Conservation (phyloP, 2,329 filamentous ascomycete species). For the Verticillium longisporum region DNA sequence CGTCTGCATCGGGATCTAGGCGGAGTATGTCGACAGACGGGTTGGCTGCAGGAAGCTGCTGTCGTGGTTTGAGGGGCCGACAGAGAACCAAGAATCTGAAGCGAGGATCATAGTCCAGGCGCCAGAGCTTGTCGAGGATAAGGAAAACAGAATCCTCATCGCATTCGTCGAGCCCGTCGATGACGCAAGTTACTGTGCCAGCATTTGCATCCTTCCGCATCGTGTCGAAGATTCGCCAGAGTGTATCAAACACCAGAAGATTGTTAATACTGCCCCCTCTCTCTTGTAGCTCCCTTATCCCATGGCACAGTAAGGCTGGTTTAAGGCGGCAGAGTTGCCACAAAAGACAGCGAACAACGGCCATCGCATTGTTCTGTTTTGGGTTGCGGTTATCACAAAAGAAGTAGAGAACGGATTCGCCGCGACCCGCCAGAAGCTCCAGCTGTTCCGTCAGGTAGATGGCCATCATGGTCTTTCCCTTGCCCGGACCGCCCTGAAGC, state of each 20-base stretch:
- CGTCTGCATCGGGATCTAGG: too few relatives aligned
- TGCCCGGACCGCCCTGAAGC: not conserved
- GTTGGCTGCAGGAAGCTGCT: too few relatives aligned
- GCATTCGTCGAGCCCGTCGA: conserved; percentile 11
- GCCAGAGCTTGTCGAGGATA: not conserved
- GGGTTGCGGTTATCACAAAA: not conserved
- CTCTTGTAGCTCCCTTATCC: too few relatives aligned
- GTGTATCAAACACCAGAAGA: not conserved
- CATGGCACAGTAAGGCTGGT: not conserved
- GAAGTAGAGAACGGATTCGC: not conserved
- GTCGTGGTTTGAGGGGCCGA: too few relatives aligned
- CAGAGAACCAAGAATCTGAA: too few relatives aligned
- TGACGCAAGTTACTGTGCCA: conserved; percentile 7
- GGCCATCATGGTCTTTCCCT: not conserved
- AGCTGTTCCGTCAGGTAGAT: not conserved
- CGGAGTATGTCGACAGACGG: too few relatives aligned
- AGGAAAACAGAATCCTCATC: not conserved
- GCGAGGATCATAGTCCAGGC: not conserved
- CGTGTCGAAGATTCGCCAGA: not conserved
- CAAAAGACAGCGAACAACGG: not conserved
- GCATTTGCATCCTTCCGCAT: not conserved
- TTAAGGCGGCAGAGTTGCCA: not conserved
- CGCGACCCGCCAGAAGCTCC: not conserved
- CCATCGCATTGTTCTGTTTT: not conserved
- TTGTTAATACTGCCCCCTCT: too few relatives aligned